These are phyloP conservation scores for Neckera pumila DNA, from an alignment of 225 moss, liverwort and hornwort species.

Conservation along the genomic window DNA sequence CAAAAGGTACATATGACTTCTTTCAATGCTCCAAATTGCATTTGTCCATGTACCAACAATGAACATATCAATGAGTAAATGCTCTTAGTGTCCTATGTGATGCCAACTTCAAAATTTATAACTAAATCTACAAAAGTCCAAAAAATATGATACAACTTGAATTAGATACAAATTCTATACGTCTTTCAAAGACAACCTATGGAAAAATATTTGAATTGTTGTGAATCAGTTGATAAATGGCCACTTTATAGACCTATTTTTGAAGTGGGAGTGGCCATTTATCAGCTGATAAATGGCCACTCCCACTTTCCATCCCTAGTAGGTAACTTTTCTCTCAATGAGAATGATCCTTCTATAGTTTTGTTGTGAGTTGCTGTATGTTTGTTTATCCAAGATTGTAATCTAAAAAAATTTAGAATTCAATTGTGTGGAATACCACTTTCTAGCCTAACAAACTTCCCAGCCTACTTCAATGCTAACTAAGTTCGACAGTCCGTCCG, in stretches of 20 bases:
- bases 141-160: not conserved
- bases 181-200: not conserved
- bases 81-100: rapidly evolving
- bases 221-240: rapidly evolving
- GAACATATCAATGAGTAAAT: not conserved
- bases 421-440: not conserved
- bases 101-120: not conserved
- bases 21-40: not conserved
- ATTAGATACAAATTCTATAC: not conserved
- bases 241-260: not conserved
- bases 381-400: not conserved
- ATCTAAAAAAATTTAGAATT: not conserved
- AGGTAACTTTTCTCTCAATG: not conserved
- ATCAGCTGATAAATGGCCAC: no score
- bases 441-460: not conserved
- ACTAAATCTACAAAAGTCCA: not conserved
- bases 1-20: not conserved
- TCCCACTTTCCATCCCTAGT: no score
- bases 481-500: not conserved
- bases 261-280: no score
- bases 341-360: not conserved
- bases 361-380: not conserved
- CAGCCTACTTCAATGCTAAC: not conserved
- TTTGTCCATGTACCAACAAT: rapidly evolving
- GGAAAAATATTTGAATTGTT: not conserved